Percentiles rank a stretch among this genome's conserved stretches.
These are phyloP conservation scores for Nicotiana undulata DNA, from an alignment of 257 asterid genomes.

Conservation along the genomic window DNA sequence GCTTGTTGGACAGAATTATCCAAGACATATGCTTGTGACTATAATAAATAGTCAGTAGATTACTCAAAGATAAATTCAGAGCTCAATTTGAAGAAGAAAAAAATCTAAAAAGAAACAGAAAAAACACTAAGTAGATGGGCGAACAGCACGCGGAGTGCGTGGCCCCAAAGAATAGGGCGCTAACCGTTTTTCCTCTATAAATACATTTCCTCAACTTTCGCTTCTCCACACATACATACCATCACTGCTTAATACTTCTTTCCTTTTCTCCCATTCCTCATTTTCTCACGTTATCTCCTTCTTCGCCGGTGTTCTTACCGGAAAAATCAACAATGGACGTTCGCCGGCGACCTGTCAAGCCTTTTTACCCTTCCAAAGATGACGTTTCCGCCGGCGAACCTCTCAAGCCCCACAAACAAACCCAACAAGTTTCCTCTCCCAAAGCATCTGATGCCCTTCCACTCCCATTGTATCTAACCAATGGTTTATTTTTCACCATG, in stretches of 20 bases:
- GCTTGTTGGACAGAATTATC: too few relatives aligned
- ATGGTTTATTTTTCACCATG: slow-evolving; percentile 35
- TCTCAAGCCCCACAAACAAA: slow-evolving; percentile 7
- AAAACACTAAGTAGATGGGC: neutral
- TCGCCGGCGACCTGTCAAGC: slow-evolving; percentile 28
- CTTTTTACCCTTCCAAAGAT: neutral
- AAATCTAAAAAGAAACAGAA: neutral
- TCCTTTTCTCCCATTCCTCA: neutral
- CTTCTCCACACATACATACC: slow-evolving; percentile 15
- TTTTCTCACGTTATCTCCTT: too few relatives aligned
- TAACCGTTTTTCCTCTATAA: slow-evolving; percentile 22
- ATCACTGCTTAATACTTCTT: neutral
- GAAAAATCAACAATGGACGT: slow-evolving; percentile 24
- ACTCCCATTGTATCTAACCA: slow-evolving; percentile 28
- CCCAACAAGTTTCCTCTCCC: neutral
- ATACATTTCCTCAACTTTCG: slow-evolving; percentile 18
- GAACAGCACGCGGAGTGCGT: slow-evolving; percentile 26
- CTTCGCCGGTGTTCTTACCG: neutral
- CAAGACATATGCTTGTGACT: too few relatives aligned
- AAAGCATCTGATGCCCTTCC: slow-evolving; percentile 34
- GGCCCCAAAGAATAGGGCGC: slow-evolving; percentile 31
- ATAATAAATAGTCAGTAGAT: too few relatives aligned
- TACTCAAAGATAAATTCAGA: too few relatives aligned
- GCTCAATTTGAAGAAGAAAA: too few relatives aligned
- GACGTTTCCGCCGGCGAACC: slow-evolving; percentile 25